A percentile compares a stretch with the other conserved stretches of the same genome.
These are phyloP conservation scores for Salvia miltiorrhiza DNA, from an alignment of 257 asterid genomes.

Conservation along the genomic window DNA sequence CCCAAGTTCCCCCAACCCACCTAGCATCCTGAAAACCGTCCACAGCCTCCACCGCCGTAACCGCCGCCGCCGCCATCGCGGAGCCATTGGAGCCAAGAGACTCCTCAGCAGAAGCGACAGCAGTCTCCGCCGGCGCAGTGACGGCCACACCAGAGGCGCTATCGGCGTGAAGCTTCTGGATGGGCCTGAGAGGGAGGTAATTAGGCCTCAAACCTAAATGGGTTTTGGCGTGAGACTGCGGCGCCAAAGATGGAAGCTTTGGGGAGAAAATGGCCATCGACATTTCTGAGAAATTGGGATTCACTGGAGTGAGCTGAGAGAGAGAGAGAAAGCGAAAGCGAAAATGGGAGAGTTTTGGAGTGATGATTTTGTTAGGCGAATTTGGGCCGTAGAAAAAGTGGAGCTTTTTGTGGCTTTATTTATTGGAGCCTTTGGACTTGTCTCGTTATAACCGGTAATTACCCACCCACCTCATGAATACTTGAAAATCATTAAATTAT, in stretches of 20 bases:
- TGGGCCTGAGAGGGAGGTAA: constrained; percentile 23
- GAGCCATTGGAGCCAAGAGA: constrained; percentile 62
- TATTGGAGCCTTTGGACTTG: neutral
- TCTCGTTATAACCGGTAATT: constrained; percentile 1
- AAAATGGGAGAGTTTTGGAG: constrained; percentile 1
- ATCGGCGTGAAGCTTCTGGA: constrained; percentile 38
- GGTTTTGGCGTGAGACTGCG: constrained; percentile 31
- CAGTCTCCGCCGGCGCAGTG: constrained; percentile 35
- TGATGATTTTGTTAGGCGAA: constrained; percentile 17
- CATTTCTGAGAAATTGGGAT: constrained; percentile 27
- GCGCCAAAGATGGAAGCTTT: constrained; percentile 40
- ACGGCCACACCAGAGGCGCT: constrained; percentile 42
- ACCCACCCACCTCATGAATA: neutral
- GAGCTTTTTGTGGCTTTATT: neutral
- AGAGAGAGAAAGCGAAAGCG: neutral
- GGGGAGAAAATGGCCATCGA: constrained; percentile 65
- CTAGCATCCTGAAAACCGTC: constrained; percentile 48
- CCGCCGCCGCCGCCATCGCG: constrained; percentile 28
- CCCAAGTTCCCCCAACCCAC: constrained; percentile 95
- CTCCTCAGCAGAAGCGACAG: constrained; percentile 17
- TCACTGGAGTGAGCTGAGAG: neutral
- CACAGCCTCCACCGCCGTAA: constrained; percentile 27
- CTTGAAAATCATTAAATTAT: neutral
- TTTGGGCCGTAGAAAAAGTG: constrained; percentile 38
- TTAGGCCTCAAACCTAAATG: constrained; percentile 26